Conservation (phyloP, 106 monocot genomes). For the Platanthera guangdongensis region DNA sequence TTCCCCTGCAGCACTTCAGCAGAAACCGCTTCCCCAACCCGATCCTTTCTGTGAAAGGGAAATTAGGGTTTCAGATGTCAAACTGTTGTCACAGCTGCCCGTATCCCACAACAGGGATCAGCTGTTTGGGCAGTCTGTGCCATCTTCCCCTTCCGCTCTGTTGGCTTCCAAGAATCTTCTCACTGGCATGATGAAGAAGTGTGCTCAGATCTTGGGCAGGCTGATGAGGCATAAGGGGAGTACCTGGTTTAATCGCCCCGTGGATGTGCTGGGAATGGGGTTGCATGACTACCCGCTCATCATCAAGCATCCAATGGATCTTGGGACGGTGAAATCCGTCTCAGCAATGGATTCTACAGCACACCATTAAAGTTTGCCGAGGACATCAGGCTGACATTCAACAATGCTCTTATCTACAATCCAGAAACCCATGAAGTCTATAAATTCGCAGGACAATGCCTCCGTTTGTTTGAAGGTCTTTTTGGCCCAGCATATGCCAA, state of each 20-base stretch:
- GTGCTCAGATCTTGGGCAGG: conserved; percentile 49
- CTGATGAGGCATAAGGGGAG: conserved; percentile 63
- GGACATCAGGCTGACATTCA: conserved; percentile 76
- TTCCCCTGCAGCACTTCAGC: conserved; percentile 5
- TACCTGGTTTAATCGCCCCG: conserved; percentile 66
- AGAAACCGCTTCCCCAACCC: neutral
- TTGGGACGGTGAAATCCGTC: conserved; percentile 68
- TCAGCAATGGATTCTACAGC: conserved; percentile 37
- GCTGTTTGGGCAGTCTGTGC: neutral
- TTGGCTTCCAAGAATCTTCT: conserved; percentile 27
- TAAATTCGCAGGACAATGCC: conserved; percentile 37
- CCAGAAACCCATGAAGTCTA: conserved; percentile 57
- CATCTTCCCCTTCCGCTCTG: neutral
- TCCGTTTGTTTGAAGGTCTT: conserved; percentile 43
- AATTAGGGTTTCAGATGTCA: neutral
- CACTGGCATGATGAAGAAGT: conserved; percentile 49
- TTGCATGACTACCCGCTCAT: conserved; percentile 76
- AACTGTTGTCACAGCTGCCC: conserved; percentile 4
- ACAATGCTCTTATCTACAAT: conserved; percentile 83
- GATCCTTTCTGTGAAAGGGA: conserved; percentile 1
- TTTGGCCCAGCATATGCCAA: conserved; percentile 24
- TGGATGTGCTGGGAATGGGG: conserved; percentile 56
- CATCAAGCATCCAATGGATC: conserved; percentile 83
- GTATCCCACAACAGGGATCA: neutral
- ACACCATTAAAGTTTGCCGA: conserved; percentile 50